Conservation (phyloP, 768 basidiomycete genomes). For the Erythrobasidium yunnanense region DNA sequence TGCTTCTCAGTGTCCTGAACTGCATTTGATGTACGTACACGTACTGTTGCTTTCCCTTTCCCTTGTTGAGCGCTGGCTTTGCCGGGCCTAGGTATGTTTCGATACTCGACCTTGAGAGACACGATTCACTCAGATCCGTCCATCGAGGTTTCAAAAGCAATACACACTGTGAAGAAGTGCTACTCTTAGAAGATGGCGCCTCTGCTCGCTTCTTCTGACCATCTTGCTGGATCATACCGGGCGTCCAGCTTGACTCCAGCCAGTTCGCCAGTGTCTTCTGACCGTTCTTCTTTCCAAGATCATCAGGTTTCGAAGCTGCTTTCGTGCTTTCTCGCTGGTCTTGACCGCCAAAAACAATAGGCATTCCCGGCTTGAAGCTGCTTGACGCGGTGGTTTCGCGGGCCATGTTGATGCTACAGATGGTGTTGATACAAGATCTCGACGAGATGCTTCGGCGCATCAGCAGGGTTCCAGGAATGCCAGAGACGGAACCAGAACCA, state of each 20-base stretch:
- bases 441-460: too few relatives aligned
- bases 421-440: too few relatives aligned
- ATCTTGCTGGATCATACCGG: slow-evolving; percentile 7
- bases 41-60: neutral
- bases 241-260: neutral
- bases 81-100: neutral
- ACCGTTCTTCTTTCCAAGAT: neutral
- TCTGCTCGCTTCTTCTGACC: neutral
- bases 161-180: neutral
- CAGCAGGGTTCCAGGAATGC: too few relatives aligned
- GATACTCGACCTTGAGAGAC: neutral
- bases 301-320: neutral
- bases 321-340: neutral
- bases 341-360: neutral
- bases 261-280: neutral
- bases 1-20: neutral
- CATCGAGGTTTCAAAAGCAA: neutral
- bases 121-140: neutral
- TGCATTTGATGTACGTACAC: neutral
- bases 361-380: too few relatives aligned
- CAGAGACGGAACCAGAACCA: too few relatives aligned
- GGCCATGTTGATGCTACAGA: too few relatives aligned
- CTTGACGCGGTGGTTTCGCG: too few relatives aligned
- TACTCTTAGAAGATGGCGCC: neutral
- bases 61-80: neutral